These are phyloP conservation scores for Quercus glauca DNA, from an alignment of 306 rosid species.

Conservation along the genomic window DNA sequence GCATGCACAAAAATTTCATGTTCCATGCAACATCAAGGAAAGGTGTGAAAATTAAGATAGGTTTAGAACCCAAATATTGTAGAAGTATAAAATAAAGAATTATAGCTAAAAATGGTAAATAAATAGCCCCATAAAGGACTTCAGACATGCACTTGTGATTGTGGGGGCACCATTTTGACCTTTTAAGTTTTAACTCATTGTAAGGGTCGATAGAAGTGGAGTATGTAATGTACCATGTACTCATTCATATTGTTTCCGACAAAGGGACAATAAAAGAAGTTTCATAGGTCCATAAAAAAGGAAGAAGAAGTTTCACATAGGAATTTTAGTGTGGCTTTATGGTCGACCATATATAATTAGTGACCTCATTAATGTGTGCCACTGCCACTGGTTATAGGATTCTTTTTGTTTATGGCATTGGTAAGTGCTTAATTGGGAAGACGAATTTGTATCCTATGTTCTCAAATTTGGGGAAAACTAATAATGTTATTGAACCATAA, in stretches of 20 bases:
- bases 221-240: not conserved
- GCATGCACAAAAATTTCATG: too few relatives aligned
- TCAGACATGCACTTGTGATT: not conserved
- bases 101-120: not conserved
- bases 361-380: too few relatives aligned
- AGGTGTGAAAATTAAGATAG: not conserved
- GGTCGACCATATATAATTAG: too few relatives aligned
- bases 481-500: too few relatives aligned
- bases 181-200: not conserved
- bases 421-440: too few relatives aligned
- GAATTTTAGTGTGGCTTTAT: not conserved
- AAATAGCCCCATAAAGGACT: not conserved
- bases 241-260: not conserved
- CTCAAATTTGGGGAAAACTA: too few relatives aligned
- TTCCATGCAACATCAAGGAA: too few relatives aligned
- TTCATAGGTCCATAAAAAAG: not conserved
- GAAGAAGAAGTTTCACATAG: not conserved
- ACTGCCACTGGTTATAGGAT: too few relatives aligned
- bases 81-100: not conserved
- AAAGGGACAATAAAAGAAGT: not conserved
- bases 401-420: too few relatives aligned
- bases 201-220: not conserved
- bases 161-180: not conserved
- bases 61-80: not conserved
- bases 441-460: too few relatives aligned